Evolutionary conservation across 164 flowering plant genomes (phyloP).

Genomic region (Umbilicus rupestris): DNA sequence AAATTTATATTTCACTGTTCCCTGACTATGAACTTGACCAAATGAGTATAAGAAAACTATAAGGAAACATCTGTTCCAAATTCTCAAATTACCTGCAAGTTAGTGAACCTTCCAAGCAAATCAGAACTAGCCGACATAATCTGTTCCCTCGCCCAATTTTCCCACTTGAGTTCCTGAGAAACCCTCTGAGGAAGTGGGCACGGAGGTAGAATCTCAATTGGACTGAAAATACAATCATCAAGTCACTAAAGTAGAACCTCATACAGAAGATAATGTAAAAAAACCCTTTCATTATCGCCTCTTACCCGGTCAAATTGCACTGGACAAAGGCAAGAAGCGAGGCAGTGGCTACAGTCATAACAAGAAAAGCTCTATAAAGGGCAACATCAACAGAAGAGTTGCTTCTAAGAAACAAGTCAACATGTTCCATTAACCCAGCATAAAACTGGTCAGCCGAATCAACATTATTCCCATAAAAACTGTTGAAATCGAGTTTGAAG

Average conservation of each 20-base stretch:
- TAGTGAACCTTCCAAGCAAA: slow-evolving; percentile 54
- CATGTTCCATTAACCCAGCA: slow-evolving; percentile 28
- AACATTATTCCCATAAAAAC: slow-evolving; percentile 14
- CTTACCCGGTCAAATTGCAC: slow-evolving; percentile 72
- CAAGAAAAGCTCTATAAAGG: slow-evolving; percentile 31
- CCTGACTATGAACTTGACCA: background rate
- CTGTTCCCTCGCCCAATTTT: slow-evolving; percentile 65
- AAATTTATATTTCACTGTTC: background rate
- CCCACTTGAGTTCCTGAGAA: slow-evolving; percentile 43
- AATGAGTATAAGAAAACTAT: background rate
- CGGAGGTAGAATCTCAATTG: slow-evolving; percentile 28
- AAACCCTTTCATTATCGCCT: background rate
- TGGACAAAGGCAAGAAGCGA: slow-evolving; percentile 66
- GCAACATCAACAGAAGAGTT: slow-evolving; percentile 18
- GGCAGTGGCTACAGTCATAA: slow-evolving; percentile 53
- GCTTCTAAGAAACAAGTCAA: slow-evolving; percentile 30
- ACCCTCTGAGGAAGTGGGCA: slow-evolving; percentile 31
- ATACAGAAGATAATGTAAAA: background rate
- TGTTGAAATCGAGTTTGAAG: slow-evolving; percentile 16
- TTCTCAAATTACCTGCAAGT: slow-evolving; percentile 45
- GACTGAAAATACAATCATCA: slow-evolving; percentile 27
- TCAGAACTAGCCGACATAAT: slow-evolving; percentile 70
- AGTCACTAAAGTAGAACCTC: background rate
- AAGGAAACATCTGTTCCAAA: background rate
- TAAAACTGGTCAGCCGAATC: slow-evolving; percentile 38